These are phyloP conservation scores for Eleusine indica DNA, from an alignment of 176 grass and related monocot species.

Conservation along the genomic window DNA sequence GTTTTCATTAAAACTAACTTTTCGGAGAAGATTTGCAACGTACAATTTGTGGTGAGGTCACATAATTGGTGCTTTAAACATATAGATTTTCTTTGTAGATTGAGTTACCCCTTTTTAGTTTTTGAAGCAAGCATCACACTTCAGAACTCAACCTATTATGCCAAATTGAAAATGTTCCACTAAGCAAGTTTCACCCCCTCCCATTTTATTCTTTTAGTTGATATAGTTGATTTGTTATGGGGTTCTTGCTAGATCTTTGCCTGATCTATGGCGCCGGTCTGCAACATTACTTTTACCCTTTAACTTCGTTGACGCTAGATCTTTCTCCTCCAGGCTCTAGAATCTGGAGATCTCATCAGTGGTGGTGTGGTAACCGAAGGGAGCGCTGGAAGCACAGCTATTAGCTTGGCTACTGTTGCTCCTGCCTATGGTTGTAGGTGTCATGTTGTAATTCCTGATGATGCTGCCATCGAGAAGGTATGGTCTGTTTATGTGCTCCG, in stretches of 20 bases:
- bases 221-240: constrained; percentile 11
- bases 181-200: neutral
- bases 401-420: constrained; percentile 92
- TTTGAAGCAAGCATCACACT: neutral
- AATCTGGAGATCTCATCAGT: constrained; percentile 65
- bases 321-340: constrained; percentile 59
- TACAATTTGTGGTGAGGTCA: neutral
- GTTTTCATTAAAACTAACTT: neutral
- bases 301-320: constrained; percentile 18
- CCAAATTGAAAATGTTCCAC: constrained; percentile 4
- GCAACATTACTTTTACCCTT: neutral
- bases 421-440: constrained; percentile 85
- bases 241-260: neutral
- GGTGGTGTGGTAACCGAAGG: constrained; percentile 88
- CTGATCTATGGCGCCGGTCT: neutral
- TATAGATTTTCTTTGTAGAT: neutral
- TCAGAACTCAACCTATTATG: neutral
- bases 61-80: neutral
- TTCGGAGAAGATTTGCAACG: neutral
- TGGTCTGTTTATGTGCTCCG: neutral
- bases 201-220: neutral
- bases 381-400: constrained; percentile 95
- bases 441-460: constrained; percentile 93
- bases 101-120: neutral
- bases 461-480: constrained; percentile 97